phyloP scores from a whole-genome alignment of 176 grass and related monocot species.

The Ensete ventricosum region DNA sequence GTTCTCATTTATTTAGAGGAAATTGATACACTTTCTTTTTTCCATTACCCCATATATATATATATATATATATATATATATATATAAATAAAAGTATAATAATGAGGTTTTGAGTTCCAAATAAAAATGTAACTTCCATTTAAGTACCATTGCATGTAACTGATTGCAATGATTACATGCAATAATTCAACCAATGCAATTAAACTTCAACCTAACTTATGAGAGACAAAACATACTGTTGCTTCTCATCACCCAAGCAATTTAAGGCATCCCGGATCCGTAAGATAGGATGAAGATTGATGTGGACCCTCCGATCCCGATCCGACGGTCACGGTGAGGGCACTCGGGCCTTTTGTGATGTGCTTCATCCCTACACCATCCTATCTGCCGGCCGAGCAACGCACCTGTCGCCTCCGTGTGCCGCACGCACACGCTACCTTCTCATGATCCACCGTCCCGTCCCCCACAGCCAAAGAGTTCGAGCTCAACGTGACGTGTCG shows the following conservation, averaged over 20 bases:
- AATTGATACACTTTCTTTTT: too few relatives aligned
- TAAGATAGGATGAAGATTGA: too few relatives aligned
- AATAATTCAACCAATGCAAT: background rate
- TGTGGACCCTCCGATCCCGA: background rate
- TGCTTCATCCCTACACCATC: too few relatives aligned
- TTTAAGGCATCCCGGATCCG: background rate
- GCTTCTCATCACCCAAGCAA: background rate
- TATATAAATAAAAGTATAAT: too few relatives aligned
- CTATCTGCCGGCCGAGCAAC: too few relatives aligned
- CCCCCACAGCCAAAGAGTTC: background rate
- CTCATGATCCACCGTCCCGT: background rate
- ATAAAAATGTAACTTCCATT: too few relatives aligned
- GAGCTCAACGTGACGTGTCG: too few relatives aligned
- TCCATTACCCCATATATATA: too few relatives aligned
- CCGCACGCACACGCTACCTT: background rate
- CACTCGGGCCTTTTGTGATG: too few relatives aligned
- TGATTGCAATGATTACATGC: background rate
- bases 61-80: too few relatives aligned
- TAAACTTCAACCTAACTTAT: background rate
- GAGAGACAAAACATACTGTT: background rate
- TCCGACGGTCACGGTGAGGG: background rate
- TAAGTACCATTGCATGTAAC: background rate
- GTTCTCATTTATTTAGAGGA: too few relatives aligned
- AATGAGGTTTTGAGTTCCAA: too few relatives aligned
- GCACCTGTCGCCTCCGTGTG: slow-evolving; percentile 3